Conservation (phyloP, 805 yeast genomes). For the Yarrowia deformans region DNA sequence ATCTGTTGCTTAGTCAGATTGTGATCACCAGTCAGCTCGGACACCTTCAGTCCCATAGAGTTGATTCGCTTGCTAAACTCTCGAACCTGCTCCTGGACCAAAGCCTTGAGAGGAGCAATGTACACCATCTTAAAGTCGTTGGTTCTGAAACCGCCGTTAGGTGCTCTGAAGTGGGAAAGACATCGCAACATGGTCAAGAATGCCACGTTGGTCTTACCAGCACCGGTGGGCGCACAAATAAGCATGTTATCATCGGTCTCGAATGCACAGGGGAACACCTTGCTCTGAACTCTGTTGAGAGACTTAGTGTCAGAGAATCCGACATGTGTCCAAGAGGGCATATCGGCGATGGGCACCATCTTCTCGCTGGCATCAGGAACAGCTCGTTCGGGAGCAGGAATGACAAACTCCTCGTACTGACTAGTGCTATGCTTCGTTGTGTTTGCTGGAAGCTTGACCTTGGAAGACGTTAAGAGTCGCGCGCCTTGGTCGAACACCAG, state of each 20-base stretch:
- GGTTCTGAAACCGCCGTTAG: constrained; percentile 59
- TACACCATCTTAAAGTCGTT: constrained; percentile 78
- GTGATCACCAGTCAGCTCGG: constrained; percentile 91
- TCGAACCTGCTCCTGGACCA: constrained; percentile 93
- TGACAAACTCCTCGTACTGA: constrained; percentile 83
- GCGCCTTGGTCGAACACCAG: constrained; percentile 76
- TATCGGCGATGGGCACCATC: constrained; percentile 62
- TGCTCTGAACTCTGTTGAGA: constrained; percentile 84
- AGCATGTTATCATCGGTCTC: constrained; percentile 71
- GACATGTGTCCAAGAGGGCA: constrained; percentile 83
- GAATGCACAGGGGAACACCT: constrained; percentile 81
- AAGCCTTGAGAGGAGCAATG: constrained; percentile 91
- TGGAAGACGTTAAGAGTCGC: constrained; percentile 68
- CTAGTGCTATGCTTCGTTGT: constrained; percentile 77
- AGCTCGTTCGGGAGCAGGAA: constrained; percentile 75
- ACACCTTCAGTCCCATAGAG: constrained; percentile 72
- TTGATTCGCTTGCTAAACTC: constrained; percentile 76
- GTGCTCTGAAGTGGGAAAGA: constrained; percentile 60
- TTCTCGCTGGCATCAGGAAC: constrained; percentile 51
- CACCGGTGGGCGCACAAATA: constrained; percentile 98
- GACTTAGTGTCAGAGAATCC: constrained; percentile 76
- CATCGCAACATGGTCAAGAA: constrained; percentile 77
- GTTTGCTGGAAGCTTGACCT: constrained; percentile 80
- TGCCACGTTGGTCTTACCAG: constrained; percentile 98
- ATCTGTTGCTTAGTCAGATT: constrained; percentile 78